phyloP scores from a whole-genome alignment of 495 filamentous ascomycete species.

The Podospora conica region DNA sequence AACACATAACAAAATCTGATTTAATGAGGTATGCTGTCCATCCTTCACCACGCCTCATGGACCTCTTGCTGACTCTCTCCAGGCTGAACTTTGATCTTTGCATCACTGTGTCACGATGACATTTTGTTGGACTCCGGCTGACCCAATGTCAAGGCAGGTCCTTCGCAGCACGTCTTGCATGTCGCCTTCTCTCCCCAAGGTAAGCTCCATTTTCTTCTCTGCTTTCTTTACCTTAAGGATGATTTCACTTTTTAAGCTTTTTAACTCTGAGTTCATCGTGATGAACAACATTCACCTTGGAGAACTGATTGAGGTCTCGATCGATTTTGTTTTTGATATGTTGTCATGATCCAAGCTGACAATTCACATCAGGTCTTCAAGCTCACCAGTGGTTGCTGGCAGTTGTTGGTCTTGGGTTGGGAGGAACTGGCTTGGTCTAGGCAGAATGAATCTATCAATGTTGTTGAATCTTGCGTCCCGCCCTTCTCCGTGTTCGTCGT shows the following conservation, averaged over 20 bases:
- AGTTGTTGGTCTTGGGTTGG: neutral
- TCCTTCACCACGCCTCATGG: neutral
- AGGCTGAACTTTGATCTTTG: constrained; percentile 30
- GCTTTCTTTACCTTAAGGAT: constrained; percentile 55
- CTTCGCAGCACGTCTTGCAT: constrained; percentile 10
- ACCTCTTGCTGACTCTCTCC: constrained; percentile 38
- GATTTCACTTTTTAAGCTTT: constrained; percentile 59
- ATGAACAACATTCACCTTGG: constrained; percentile 83
- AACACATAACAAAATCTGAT: constrained; percentile 93
- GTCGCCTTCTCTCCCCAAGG: constrained; percentile 12
- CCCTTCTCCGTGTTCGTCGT: neutral
- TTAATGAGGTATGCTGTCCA: constrained; percentile 77
- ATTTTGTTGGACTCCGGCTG: constrained; percentile 23
- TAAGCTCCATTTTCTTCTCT: constrained; percentile 20
- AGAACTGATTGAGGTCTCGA: constrained; percentile 66
- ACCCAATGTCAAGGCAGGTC: constrained; percentile 30
- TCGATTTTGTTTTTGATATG: neutral
- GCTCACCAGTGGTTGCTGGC: neutral
- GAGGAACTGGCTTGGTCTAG: neutral
- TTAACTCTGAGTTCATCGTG: constrained; percentile 64
- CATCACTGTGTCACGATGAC: neutral
- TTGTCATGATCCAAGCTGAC: constrained; percentile 19
- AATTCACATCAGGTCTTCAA: constrained; percentile 2
- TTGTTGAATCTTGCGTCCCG: neutral
- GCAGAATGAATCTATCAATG: neutral